These are phyloP conservation scores for Phascolomyces articulosus DNA, from an alignment of 371 early-diverging fungal genomes.

Conservation along the genomic window DNA sequence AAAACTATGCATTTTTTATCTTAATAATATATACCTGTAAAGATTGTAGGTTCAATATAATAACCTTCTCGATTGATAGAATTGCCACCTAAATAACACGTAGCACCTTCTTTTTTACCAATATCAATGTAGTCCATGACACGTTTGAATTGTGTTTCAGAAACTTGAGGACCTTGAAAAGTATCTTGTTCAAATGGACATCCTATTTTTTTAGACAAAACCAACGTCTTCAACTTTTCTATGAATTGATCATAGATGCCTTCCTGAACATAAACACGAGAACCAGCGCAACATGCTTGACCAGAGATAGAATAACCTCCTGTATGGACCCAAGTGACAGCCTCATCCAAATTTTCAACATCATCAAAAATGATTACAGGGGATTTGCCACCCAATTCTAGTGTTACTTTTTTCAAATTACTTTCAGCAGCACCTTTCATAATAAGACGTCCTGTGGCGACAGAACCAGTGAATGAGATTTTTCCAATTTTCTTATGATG, in stretches of 20 bases:
- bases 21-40: too few relatives aligned
- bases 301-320: constrained; percentile 83
- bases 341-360: constrained; percentile 76
- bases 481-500: constrained; percentile 47
- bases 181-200: constrained; percentile 57
- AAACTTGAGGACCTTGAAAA: constrained; percentile 79
- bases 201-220: constrained; percentile 59
- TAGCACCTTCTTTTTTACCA: constrained; percentile 53
- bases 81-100: constrained; percentile 45
- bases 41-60: constrained; percentile 53
- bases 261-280: too few relatives aligned
- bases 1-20: too few relatives aligned
- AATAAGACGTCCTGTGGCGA: constrained; percentile 53
- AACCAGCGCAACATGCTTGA: too few relatives aligned
- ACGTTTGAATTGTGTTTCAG: constrained; percentile 74
- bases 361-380: constrained; percentile 91
- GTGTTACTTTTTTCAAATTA: constrained; percentile 76
- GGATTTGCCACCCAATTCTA: constrained; percentile 87
- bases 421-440: constrained; percentile 60
- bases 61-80: constrained; percentile 50
- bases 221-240: constrained; percentile 59
- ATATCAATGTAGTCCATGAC: constrained; percentile 56
- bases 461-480: constrained; percentile 70
- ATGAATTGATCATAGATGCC: constrained; percentile 76
- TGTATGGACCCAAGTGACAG: constrained; percentile 68